Percentiles rank a stretch among this genome's conserved stretches.
Conservation (phyloP, 495 filamentous ascomycete genomes). For the Oleoguttula mirabilis region DNA sequence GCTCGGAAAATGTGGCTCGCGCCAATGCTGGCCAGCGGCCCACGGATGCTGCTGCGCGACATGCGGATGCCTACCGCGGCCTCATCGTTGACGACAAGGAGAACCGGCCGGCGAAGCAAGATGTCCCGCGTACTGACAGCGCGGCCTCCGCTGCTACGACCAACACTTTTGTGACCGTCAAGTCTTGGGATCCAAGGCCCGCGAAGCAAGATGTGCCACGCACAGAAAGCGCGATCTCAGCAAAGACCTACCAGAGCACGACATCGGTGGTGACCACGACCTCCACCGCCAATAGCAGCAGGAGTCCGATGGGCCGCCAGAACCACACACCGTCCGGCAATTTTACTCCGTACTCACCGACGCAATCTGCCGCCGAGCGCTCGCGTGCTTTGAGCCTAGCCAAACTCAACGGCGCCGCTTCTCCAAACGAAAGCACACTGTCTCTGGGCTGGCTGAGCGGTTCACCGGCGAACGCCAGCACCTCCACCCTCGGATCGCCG, state of each 20-base stretch:
- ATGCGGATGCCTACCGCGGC: slow-evolving; percentile 12
- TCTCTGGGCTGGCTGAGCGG: background rate
- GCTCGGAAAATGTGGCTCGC: slow-evolving; percentile 2
- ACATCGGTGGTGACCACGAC: background rate
- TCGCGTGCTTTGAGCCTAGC: slow-evolving; percentile 2
- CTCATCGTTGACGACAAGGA: slow-evolving; percentile 14
- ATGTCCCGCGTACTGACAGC: slow-evolving; percentile 7
- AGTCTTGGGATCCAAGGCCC: slow-evolving; percentile 5
- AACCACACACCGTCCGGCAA: slow-evolving; percentile 10
- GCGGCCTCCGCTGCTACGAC: slow-evolving; percentile 6
- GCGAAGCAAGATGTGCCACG: slow-evolving; percentile 3
- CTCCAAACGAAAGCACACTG: background rate
- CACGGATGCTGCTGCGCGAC: slow-evolving; percentile 5
- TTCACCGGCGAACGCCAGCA: background rate
- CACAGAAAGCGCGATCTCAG: background rate
- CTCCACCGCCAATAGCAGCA: slow-evolving; percentile 3
- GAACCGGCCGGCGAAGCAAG: slow-evolving; percentile 5
- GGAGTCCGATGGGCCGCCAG: slow-evolving; percentile 1
- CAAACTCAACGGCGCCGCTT: background rate
- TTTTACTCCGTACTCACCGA: slow-evolving; percentile 9
- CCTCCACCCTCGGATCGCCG: background rate
- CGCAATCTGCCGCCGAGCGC: slow-evolving; percentile 1
- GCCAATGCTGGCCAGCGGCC: slow-evolving; percentile 6
- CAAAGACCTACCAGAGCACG: background rate
- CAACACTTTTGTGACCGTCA: slow-evolving; percentile 9